Conservation (phyloP, 805 yeast species). For the Isabelozyma heimii region DNA sequence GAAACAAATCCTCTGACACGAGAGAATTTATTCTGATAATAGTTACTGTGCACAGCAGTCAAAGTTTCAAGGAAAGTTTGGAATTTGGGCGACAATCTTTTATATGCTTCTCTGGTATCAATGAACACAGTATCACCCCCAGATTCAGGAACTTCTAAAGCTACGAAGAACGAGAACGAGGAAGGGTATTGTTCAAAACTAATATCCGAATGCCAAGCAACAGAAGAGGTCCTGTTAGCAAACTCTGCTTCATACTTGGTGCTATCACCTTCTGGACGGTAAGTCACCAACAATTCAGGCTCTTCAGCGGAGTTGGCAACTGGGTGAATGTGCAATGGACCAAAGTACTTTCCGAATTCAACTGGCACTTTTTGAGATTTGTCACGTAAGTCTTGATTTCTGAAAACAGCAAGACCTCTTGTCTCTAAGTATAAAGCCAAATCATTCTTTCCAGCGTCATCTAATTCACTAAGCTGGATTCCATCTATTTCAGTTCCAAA, state of each 20-base stretch:
- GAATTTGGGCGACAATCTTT: constrained; percentile 18
- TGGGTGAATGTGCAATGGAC: constrained; percentile 26
- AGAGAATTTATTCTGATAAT: constrained; percentile 16
- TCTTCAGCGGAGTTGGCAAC: constrained; percentile 16
- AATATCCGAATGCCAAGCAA: constrained; percentile 24
- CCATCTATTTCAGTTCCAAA: constrained; percentile 26
- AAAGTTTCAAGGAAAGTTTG: constrained; percentile 19
- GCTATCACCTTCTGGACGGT: constrained; percentile 18
- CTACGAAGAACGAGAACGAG: constrained; percentile 21
- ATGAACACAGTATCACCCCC: constrained; percentile 27
- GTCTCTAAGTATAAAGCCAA: constrained; percentile 22
- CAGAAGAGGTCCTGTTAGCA: constrained; percentile 6
- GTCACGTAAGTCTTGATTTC: constrained; percentile 24
- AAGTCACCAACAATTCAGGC: constrained; percentile 22
- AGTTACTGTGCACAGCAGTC: constrained; percentile 21
- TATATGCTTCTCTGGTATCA: constrained; percentile 24
- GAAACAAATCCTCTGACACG: constrained; percentile 9
- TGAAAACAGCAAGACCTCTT: constrained; percentile 23
- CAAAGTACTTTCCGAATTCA: constrained; percentile 20
- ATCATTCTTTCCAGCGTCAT: constrained; percentile 23
- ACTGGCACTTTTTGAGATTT: constrained; percentile 19
- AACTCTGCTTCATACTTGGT: constrained; percentile 13
- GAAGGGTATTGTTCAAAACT: constrained; percentile 23
- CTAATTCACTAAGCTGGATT: constrained; percentile 21
- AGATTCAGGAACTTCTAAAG: constrained; percentile 21